Conservation (phyloP, 169 alveolate genomes). For the Plasmodium gonderi region DNA sequence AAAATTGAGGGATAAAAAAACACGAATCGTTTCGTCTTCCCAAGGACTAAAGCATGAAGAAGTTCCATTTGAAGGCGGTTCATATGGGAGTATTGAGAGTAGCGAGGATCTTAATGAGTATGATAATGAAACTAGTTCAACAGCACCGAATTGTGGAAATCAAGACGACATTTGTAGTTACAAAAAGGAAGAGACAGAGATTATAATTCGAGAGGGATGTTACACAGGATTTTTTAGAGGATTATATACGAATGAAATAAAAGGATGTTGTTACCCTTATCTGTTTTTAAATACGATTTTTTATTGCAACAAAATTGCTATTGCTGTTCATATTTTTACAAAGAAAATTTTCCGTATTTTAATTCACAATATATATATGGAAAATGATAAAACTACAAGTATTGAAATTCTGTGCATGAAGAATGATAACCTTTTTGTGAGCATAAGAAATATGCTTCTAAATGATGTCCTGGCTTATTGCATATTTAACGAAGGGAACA, state of each 20-base stretch:
- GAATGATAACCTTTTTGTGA: slow-evolving; percentile 27
- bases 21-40: background rate
- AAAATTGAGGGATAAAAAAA: background rate
- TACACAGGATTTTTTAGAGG: slow-evolving; percentile 53
- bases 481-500: slow-evolving; percentile 27
- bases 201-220: slow-evolving; percentile 32
- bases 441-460: slow-evolving; percentile 61
- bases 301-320: slow-evolving; percentile 36
- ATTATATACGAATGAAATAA: slow-evolving; percentile 56
- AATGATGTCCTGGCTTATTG: slow-evolving; percentile 65
- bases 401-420: slow-evolving; percentile 46
- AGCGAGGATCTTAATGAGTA: background rate
- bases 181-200: slow-evolving; percentile 12
- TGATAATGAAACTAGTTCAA: background rate
- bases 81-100: background rate
- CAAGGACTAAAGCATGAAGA: background rate
- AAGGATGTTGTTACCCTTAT: slow-evolving; percentile 65
- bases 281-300: slow-evolving; percentile 66
- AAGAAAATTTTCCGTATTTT: slow-evolving; percentile 21
- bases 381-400: slow-evolving; percentile 44
- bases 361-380: slow-evolving; percentile 16
- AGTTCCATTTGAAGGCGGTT: background rate
- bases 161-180: slow-evolving; percentile 39
- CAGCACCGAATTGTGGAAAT: background rate
- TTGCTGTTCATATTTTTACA: slow-evolving; percentile 72